phyloP scores from a whole-genome alignment of 202 grass and related monocot species.

The Musa balbisiana region DNA sequence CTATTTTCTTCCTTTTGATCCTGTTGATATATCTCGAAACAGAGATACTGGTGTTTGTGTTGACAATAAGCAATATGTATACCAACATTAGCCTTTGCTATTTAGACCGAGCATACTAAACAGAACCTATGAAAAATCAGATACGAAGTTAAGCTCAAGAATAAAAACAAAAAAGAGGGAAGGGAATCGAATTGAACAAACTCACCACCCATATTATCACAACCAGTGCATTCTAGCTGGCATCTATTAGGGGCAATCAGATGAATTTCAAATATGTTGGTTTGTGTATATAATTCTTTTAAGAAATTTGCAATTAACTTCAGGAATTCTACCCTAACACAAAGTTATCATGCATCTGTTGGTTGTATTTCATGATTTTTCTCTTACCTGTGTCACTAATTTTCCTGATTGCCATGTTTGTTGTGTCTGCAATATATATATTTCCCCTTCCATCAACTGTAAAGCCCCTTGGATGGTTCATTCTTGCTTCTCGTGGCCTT shows the following conservation, averaged over 20 bases:
- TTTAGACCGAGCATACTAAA: not conserved
- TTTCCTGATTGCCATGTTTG: slow-evolving; percentile 99
- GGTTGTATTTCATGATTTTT: slow-evolving; percentile 13
- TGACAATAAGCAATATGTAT: too few relatives aligned
- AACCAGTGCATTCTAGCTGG: too few relatives aligned
- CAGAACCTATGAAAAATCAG: not conserved
- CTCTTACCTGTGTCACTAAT: slow-evolving; percentile 80
- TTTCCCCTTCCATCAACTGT: slow-evolving; percentile 77
- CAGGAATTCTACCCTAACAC: not conserved
- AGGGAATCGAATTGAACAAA: not conserved
- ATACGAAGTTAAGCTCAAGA: not conserved
- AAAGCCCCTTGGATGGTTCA: slow-evolving; percentile 97
- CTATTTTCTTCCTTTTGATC: not conserved
- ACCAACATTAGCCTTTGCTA: too few relatives aligned
- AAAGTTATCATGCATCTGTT: not conserved
- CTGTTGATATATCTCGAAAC: not conserved
- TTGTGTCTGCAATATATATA: slow-evolving; percentile 91
- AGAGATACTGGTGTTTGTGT: not conserved
- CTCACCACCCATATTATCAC: not conserved
- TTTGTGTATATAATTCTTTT: not conserved
- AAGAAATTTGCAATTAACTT: not conserved
- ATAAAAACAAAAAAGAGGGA: not conserved
- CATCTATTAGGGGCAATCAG: not conserved
- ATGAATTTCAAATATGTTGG: not conserved
- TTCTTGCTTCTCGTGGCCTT: slow-evolving; percentile 50